Conservation (phyloP, 345 rosid genomes). For the Euphorbia peplus region DNA sequence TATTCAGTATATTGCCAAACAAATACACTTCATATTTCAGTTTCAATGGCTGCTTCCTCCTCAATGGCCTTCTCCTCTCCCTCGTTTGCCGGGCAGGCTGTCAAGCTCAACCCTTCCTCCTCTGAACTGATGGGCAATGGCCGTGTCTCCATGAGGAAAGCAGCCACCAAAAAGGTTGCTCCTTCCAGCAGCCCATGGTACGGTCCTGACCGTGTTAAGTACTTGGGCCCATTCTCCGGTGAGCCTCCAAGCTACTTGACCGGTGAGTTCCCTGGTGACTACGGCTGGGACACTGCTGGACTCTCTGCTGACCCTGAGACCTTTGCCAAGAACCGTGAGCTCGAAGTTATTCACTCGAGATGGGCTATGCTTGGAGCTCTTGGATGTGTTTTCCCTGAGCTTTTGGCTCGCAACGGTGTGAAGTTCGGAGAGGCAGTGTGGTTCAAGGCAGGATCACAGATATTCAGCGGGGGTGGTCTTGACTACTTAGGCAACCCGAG, state of each 20-base stretch:
- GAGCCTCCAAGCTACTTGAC: conserved; percentile 72
- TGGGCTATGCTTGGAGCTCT: conserved; percentile 89
- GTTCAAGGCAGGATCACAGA: conserved; percentile 86
- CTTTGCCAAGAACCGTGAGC: conserved; percentile 87
- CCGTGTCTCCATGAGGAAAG: conserved; percentile 60
- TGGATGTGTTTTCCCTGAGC: conserved; percentile 79
- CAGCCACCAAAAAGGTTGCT: conserved; percentile 32
- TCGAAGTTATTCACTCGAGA: conserved; percentile 73
- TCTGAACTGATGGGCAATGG: conserved; percentile 44
- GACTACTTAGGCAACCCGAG: conserved; percentile 86
- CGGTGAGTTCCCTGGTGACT: conserved; percentile 74
- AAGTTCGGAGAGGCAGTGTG: conserved; percentile 77
- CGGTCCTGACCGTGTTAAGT: conserved; percentile 71
- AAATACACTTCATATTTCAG: not conserved
- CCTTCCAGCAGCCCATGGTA: conserved; percentile 70
- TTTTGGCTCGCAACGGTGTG: conserved; percentile 67
- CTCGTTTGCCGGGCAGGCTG: conserved; percentile 56
- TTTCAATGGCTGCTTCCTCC: conserved; percentile 55
- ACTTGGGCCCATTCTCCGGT: conserved; percentile 67
- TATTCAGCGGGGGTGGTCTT: conserved; percentile 76
- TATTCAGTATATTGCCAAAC: not conserved
- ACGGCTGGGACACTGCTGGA: conserved; percentile 82
- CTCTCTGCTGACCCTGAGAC: conserved; percentile 87
- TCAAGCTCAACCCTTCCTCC: conserved; percentile 42
- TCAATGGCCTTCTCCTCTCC: conserved; percentile 77